Evolutionary conservation across 106 monocot genomes (phyloP), one percentile per base, ranked within the genome.

Genomic region (Dioscorea dumetorum): DNA sequence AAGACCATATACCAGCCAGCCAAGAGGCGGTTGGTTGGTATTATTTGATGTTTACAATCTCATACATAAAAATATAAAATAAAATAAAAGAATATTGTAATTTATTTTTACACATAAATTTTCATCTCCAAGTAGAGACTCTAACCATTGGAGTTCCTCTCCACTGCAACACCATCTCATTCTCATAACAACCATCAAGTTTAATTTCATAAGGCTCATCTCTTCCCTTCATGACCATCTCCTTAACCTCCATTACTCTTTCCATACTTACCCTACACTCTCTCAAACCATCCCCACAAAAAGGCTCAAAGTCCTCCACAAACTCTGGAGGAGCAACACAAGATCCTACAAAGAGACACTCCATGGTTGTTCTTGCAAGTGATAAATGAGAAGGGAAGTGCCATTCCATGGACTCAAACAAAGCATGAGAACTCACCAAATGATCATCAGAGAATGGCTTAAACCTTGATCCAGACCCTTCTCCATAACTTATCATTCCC

Each of bases 331-430:
- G 50, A 62, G 62, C 63, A 3, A 63, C 21, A 63, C 32, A 72
- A n/a, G 50, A 9, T 3, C 72, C 63, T 12, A 72, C 18, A 54
- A 63, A 72, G 13, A 72, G 51, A 17, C 63, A 51, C 32, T 72
- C 72, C 72, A 72, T 72, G 31, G 62, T 33, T 18, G 72, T 54
- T 20, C 72, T 61, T 50, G 72, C 72, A 13, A 63, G 49, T n/a
- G 72, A 62, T 16, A 72, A 31, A 5, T 63, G 48, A 9, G 61
- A 33, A 18, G 62, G 52, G 52, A 72, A 72, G 24, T 72, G 72
- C 62, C 72, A 72, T 62, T 72, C 72, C 72, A 72, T 32, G 5
- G 72, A 62, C 51, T 72, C 62, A 31, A 72, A 63, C 72, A 72
- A 58, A 18, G 72, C 62, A 53, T 72, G 72, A 20, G 72, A 72